These are phyloP conservation scores for Hanseniaspora lindneri DNA, from an alignment of 805 yeast genomes.

Conservation along the genomic window DNA sequence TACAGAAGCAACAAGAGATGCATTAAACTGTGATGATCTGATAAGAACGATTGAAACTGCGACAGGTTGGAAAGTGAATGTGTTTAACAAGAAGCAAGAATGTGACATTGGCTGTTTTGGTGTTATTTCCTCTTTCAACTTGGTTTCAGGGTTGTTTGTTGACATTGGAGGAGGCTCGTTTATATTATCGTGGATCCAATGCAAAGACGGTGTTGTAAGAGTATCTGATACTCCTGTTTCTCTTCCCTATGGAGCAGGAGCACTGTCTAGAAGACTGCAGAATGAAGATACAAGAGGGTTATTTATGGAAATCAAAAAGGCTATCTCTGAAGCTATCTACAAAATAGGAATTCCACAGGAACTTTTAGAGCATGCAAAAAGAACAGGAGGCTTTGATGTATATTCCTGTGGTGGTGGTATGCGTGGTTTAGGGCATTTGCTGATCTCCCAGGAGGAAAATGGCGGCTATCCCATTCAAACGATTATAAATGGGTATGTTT, in stretches of 20 bases:
- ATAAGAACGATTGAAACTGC: constrained; percentile 43
- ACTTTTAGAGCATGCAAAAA: constrained; percentile 39
- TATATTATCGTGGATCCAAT: constrained; percentile 57
- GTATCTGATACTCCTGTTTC: constrained; percentile 49
- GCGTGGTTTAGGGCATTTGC: constrained; percentile 54
- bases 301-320: constrained; percentile 42
- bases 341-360: constrained; percentile 42
- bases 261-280: constrained; percentile 43
- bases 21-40: constrained; percentile 50
- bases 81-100: constrained; percentile 52
- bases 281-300: constrained; percentile 40
- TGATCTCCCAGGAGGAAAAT: constrained; percentile 39
- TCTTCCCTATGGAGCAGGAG: constrained; percentile 65
- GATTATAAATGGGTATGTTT: constrained; percentile 56
- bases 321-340: constrained; percentile 40
- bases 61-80: constrained; percentile 54
- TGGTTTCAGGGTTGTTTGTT: constrained; percentile 54
- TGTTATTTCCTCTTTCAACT: constrained; percentile 59
- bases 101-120: constrained; percentile 60
- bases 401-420: constrained; percentile 67
- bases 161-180: constrained; percentile 66
- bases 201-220: constrained; percentile 42
- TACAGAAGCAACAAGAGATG: constrained; percentile 63
- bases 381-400: constrained; percentile 49
- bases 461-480: constrained; percentile 51